phyloP scores from a whole-genome alignment of 768 basidiomycete species.

The Rhodocollybia butyracea region DNA sequence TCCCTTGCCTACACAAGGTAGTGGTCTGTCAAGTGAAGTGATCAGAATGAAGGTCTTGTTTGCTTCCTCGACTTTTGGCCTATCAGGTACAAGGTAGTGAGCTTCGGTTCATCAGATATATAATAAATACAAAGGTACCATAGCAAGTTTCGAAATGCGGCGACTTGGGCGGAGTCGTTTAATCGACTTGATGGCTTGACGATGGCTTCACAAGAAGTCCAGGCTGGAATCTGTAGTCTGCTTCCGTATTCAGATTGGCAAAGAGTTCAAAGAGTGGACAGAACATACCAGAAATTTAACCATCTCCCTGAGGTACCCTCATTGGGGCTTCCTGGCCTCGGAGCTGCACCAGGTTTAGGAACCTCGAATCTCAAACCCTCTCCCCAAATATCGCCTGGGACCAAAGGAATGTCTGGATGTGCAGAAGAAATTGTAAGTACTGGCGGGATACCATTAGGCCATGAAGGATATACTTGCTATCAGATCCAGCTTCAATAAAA shows the following conservation, averaged over 20 bases:
- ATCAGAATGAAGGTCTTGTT: constrained; percentile 44
- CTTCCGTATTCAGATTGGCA: neutral
- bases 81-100: constrained; percentile 10
- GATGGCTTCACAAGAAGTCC: constrained; percentile 32
- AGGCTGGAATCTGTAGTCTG: constrained; percentile 26
- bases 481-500: too few species aligned
- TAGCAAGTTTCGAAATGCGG: constrained; percentile 31
- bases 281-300: constrained; percentile 4
- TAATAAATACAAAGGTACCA: constrained; percentile 26
- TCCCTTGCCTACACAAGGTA: constrained; percentile 45
- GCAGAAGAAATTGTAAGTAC: too few species aligned
- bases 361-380: too few species aligned
- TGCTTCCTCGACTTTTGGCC: constrained; percentile 40
- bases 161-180: constrained; percentile 16
- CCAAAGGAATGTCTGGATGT: too few species aligned
- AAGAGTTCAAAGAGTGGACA: neutral
- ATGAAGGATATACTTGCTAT: too few species aligned
- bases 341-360: too few species aligned
- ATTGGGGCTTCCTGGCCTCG: too few species aligned
- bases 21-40: constrained; percentile 31
- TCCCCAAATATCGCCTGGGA: too few species aligned
- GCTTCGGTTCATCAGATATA: neutral
- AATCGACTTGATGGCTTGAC: constrained; percentile 23
- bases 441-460: too few species aligned
- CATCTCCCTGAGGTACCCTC: constrained; percentile 8